Conservation (phyloP, 352 stramenopile genomes). For the Globisporangium cylindrosporum region DNA sequence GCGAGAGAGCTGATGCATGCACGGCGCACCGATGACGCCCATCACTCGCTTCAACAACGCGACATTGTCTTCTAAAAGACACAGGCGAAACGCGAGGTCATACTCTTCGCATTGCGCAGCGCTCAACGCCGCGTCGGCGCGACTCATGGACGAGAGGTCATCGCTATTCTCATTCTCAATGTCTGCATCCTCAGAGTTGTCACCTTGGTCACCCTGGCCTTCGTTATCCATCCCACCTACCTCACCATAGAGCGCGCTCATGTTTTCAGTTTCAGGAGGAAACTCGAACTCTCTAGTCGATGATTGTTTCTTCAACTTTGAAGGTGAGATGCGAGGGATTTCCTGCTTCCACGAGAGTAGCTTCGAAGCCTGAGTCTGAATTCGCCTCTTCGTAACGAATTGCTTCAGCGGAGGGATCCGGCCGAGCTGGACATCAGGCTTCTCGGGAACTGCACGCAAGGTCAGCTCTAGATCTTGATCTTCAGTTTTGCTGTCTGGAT, state of each 20-base stretch:
- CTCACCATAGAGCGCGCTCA: neutral
- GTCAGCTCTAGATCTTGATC: neutral
- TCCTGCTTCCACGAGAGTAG: conserved; percentile 6
- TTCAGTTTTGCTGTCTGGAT: neutral
- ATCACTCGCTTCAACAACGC: conserved; percentile 39
- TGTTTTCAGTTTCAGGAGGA: neutral
- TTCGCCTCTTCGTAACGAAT: conserved; percentile 28
- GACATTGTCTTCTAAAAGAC: conserved; percentile 52
- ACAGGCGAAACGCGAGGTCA: conserved; percentile 53
- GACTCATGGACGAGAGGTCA: conserved; percentile 26
- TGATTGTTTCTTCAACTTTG: neutral
- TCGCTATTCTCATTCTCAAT: conserved; percentile 8
- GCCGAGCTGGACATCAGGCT: neutral
- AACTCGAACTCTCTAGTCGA: conserved; percentile 5
- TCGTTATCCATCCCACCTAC: neutral
- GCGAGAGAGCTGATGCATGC: conserved; percentile 31
- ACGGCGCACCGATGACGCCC: conserved; percentile 25
- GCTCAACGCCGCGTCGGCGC: conserved; percentile 35
- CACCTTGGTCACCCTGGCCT: neutral
- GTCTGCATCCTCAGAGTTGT: conserved; percentile 4
- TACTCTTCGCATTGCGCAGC: conserved; percentile 37
- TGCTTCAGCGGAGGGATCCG: conserved; percentile 21
- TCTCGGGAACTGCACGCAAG: neutral
- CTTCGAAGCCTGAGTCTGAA: conserved; percentile 2
- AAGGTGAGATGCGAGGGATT: conserved; percentile 19